Evolutionary conservation across 2,329 filamentous ascomycete species (phyloP).

Genomic region (Trichoderma sp.): DNA sequence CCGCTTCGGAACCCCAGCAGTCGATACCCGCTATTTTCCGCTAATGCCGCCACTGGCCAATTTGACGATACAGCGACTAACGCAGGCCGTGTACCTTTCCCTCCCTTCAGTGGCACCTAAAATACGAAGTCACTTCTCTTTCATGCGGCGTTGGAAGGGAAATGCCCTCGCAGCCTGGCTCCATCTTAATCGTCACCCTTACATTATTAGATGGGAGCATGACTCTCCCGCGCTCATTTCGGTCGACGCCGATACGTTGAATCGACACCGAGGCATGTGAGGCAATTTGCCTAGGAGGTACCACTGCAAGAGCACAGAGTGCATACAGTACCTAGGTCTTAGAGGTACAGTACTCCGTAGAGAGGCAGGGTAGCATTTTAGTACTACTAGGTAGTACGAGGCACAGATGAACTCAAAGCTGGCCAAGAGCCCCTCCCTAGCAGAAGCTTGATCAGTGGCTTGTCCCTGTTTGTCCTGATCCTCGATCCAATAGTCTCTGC

Average conservation of each 20-base stretch:
- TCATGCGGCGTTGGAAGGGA: not conserved
- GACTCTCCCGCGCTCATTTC: slow-evolving; percentile 10
- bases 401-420: slow-evolving; percentile 5
- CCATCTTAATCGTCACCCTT: slow-evolving; percentile 4
- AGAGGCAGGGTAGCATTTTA: too few species aligned
- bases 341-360: too few species aligned
- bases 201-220: slow-evolving; percentile 3
- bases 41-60: slow-evolving; percentile 3
- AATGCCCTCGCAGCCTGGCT: not conserved
- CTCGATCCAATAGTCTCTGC: not conserved
- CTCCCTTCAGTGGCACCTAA: not conserved
- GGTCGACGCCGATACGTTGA: slow-evolving; percentile 8
- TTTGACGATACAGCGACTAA: slow-evolving; percentile 8
- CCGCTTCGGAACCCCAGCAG: not conserved
- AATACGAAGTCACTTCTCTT: not conserved
- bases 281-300: slow-evolving; percentile 13
- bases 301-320: too few species aligned
- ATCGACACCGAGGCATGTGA: slow-evolving; percentile 12
- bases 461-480: not conserved
- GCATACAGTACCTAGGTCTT: too few species aligned
- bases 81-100: not conserved
- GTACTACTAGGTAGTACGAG: too few species aligned
- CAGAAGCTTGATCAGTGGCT: slow-evolving; percentile 7
- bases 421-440: slow-evolving; percentile 11
- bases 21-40: slow-evolving; percentile 17